A percentile compares a stretch with the other conserved stretches of the same genome.
These are phyloP conservation scores for Crassisporium funariophilum DNA, from an alignment of 768 basidiomycete genomes.

Conservation along the genomic window DNA sequence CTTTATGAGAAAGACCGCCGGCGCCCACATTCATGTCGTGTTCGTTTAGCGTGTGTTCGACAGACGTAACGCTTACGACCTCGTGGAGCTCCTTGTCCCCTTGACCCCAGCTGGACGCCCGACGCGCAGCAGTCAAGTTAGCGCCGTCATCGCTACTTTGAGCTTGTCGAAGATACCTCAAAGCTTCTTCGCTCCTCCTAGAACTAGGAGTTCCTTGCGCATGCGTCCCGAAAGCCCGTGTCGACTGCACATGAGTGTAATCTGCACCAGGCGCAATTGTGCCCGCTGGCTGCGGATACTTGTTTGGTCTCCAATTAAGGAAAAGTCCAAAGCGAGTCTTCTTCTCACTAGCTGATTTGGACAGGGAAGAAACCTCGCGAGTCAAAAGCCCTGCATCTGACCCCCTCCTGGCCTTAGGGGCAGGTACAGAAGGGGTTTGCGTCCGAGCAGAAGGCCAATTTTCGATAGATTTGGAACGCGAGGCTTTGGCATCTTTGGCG, in stretches of 20 bases:
- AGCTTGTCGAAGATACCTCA: conserved; percentile 29
- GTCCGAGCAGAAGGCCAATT: conserved; percentile 27
- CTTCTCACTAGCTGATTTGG: conserved; percentile 3
- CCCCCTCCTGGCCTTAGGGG: conserved; percentile 12
- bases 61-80: conserved; percentile 24
- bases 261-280: not conserved
- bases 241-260: conserved; percentile 1
- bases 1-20: conserved; percentile 14
- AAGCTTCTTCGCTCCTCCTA: conserved; percentile 51
- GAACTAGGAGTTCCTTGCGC: conserved; percentile 7
- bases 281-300: conserved; percentile 7
- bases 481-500: conserved; percentile 13
- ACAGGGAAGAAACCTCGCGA: conserved; percentile 1
- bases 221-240: not conserved
- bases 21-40: conserved; percentile 36
- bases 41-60: conserved; percentile 29
- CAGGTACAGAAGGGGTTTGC: conserved; percentile 12
- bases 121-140: conserved; percentile 44
- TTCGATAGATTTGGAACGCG: conserved; percentile 35
- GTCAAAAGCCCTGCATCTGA: conserved; percentile 11
- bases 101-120: conserved; percentile 69
- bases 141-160: conserved; percentile 11
- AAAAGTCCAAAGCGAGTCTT: conserved; percentile 33
- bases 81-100: conserved; percentile 44
- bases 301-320: conserved; percentile 33